Base-by-base conservation (phyloP, 2,329 filamentous ascomycete species). In the Pseudopyrenochaeta lycopersici region DNA sequence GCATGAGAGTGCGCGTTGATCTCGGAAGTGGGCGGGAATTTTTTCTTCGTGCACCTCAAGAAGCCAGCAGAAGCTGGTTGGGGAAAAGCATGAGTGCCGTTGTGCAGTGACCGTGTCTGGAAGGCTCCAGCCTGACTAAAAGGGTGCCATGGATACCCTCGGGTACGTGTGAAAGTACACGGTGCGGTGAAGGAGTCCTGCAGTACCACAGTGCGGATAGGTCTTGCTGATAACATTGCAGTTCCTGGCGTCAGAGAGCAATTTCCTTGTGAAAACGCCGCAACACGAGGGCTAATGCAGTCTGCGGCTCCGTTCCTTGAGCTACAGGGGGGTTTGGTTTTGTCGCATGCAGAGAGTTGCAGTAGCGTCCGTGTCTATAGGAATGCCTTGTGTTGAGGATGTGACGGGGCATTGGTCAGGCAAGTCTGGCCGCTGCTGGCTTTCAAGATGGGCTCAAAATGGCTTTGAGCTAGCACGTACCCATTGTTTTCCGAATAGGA, bases 251-350 rank as follows among this genome's bases (percentile, higher is more conserved):
- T 23, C 17, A 39, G 47, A 21, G 27, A 23, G 3, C 21, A 33
- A 51, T 51, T 51, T 46, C 41, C 49, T 46, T 46, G 49, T 51
- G 49, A 51, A 46, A 51, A 42, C 49, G 49, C 49, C 42, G 21
- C 35, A 30, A 29, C 21, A 4, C 10, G 32, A 14, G 30, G 31
- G 41, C 49, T 51, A 46, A 51, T 51, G 42, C 49, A 36, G 18
- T 23, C 18, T 27, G 17, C 32, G 23, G 30, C 42, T 17, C 17
- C 5, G 17, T 45, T 30, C 30, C 30, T 33, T 35, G 12, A 36
- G 31, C 18, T 38, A 30, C 20, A 52, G 42, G 39, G n/a, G 20
- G 15, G 23, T 30, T 46, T 41, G 43, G 54, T 35, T 50, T 46
- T 23, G 50, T 41, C 45, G 46, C 42, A 40, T 54, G 50, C 30